A percentile compares a stretch with the other conserved stretches of the same genome.
Evolutionary conservation across 257 asterid species (phyloP).

Genomic region (Fraxinus cuspidata): DNA sequence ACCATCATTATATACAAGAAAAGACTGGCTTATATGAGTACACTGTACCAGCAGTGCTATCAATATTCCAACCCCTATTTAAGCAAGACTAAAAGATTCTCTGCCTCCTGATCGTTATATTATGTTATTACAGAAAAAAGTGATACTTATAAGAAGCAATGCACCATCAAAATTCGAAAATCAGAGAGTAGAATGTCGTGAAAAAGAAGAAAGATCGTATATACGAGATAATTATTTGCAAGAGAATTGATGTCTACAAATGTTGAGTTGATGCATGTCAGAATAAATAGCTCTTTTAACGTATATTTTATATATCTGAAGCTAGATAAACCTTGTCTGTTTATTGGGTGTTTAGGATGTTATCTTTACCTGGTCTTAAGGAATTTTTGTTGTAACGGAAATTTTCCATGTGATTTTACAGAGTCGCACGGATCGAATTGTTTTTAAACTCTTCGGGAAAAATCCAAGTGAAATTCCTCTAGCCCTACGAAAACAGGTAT

Average conservation of each 20-base stretch:
- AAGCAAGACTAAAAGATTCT: background rate
- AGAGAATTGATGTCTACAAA: background rate
- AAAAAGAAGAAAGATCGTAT: background rate
- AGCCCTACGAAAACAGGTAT: constrained; percentile 76
- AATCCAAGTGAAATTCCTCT: constrained; percentile 77
- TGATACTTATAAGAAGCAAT: background rate
- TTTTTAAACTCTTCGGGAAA: constrained; percentile 83
- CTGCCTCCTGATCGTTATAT: background rate
- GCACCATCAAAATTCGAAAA: background rate
- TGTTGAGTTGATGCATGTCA: background rate
- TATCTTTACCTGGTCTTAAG: background rate
- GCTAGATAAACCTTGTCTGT: background rate
- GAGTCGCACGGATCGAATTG: constrained; percentile 85
- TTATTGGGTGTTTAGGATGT: background rate
- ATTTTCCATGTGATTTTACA: constrained; percentile 37
- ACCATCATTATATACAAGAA: background rate
- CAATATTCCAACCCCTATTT: background rate
- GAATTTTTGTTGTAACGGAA: constrained; percentile 10
- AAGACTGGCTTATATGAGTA: background rate
- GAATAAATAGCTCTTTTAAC: background rate
- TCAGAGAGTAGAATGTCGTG: background rate
- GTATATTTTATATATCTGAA: background rate
- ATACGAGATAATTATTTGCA: background rate
- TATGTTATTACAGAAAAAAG: background rate
- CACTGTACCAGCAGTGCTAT: background rate